Conservation (phyloP, 345 rosid species). For the Heritiera fomes region DNA sequence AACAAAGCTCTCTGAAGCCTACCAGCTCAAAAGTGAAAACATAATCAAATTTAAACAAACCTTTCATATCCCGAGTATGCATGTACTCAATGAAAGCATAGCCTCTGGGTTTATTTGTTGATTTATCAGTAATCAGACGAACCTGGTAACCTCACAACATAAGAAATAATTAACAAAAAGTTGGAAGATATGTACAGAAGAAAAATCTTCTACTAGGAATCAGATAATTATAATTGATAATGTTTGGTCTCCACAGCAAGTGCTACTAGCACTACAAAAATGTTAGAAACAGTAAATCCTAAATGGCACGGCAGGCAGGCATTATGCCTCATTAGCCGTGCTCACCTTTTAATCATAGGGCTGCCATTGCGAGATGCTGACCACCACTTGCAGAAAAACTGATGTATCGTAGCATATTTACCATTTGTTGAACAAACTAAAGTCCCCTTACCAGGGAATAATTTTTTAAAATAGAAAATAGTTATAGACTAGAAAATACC, state of each 20-base stretch:
- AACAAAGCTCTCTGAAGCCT: neutral
- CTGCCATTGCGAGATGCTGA: conserved; percentile 84
- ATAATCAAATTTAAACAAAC: conserved; percentile 34
- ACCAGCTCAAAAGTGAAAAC: conserved; percentile 2
- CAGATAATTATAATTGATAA: conserved; percentile 7
- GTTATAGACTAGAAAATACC: conserved; percentile 55
- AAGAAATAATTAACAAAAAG: conserved; percentile 37
- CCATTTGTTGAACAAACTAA: conserved; percentile 63
- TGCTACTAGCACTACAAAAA: conserved; percentile 37
- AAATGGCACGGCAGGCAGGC: conserved; percentile 90
- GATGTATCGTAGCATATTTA: conserved; percentile 70
- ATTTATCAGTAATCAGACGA: conserved; percentile 69
- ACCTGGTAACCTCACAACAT: conserved; percentile 58
- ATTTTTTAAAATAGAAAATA: conserved; percentile 44
- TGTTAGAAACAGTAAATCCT: conserved; percentile 45
- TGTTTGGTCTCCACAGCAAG: conserved; percentile 29
- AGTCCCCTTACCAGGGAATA: conserved; percentile 99
- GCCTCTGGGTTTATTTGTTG: conserved; percentile 85
- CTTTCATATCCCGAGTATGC: conserved; percentile 98
- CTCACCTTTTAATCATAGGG: conserved; percentile 93
- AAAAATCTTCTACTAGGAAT: conserved; percentile 14
- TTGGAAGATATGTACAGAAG: conserved; percentile 18
- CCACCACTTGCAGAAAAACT: conserved; percentile 90
- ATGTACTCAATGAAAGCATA: conserved; percentile 92
- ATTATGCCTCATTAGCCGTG: conserved; percentile 80